Base-by-base conservation (phyloP, 495 filamentous ascomycete species). In the Tuber microsphaerosporum region DNA sequence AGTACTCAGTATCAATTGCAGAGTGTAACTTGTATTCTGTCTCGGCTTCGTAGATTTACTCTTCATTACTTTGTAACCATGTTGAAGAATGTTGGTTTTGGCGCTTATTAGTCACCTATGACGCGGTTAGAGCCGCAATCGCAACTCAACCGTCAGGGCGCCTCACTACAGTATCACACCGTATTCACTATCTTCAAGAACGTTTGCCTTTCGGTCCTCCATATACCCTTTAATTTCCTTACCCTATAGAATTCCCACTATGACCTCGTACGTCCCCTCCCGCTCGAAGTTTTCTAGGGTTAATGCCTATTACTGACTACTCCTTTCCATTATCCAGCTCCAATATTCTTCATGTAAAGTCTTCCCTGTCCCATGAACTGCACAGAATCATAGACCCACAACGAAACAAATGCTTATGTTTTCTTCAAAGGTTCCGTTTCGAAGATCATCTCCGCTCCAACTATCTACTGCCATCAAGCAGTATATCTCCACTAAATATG, bases 401-500 rank as follows among this genome's bases (percentile, higher is more conserved):
- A 8, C 3, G 12, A 70, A 41, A 19, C 69, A 73, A 73, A 76
- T n/a, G 37, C 17, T 17, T 37, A 85, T 86, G 71, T 81, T 85
- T 61, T 6, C 69, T 22, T 31, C 74, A 26, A 86, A 89, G 85
- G 84, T 99, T 77, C 94, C 94, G 7, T 99, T 99, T 84, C 93
- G 95, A 76, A 91, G 89, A 78, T 93, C 93, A 65, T 88, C 91
- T 77, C 84, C 90, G 44, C 87, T 97, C 72, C 90, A 90, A 74
- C 87, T 98, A 51, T 91, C 93, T 48, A 84, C 86, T 79, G 91
- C 94, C 48, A 93, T 99, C 81, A 94, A 92, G 77, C 92, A 97
- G 82, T 98, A 99, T 85, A 99, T 99, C 77, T 97, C 93, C 61
- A 91, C 89, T 82, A 97, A 98, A 88, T 99, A 99, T 91, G 95